phyloP scores from a whole-genome alignment of 352 stramenopile species.

The Pythium diclinum region DNA sequence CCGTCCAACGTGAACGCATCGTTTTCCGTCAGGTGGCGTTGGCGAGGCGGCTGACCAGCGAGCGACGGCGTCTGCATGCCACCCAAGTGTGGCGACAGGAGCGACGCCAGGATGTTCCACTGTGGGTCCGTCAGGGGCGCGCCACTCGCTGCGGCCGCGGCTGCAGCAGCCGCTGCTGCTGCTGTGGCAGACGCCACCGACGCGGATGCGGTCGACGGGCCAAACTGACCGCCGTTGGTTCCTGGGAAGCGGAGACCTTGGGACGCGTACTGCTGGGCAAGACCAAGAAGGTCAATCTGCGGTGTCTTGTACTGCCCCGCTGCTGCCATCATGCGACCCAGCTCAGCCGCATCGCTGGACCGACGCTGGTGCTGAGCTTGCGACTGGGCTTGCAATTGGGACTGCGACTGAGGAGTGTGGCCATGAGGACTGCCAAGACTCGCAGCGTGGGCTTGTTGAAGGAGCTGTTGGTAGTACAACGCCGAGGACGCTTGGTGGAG shows the following conservation, averaged over 20 bases:
- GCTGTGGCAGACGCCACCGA: constrained; percentile 14
- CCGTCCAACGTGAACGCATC: constrained; percentile 57
- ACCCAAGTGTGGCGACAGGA: constrained; percentile 66
- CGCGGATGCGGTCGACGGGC: constrained; percentile 5
- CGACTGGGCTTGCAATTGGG: background rate
- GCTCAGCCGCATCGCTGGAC: background rate
- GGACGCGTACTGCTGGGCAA: constrained; percentile 23
- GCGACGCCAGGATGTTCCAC: constrained; percentile 72
- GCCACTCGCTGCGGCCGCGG: constrained; percentile 20
- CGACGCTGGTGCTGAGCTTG: background rate
- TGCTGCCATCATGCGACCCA: constrained; percentile 2
- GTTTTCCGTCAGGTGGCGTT: constrained; percentile 16
- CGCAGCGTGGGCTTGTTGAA: constrained; percentile 19
- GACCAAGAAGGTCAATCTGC: constrained; percentile 10
- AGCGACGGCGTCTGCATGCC: constrained; percentile 16
- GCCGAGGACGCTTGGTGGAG: constrained; percentile 4
- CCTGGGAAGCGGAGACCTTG: constrained; percentile 10
- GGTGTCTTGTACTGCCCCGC: background rate
- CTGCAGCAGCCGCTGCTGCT: constrained; percentile 18
- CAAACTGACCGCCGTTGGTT: constrained; percentile 10
- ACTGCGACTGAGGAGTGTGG: background rate
- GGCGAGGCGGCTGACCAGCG: constrained; percentile 7
- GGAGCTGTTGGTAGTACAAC: constrained; percentile 25
- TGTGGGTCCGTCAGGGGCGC: constrained; percentile 55
- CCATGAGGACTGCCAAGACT: constrained; percentile 12